Percentiles rank a stretch among this genome's conserved stretches.
Evolutionary conservation across 805 yeast genomes (phyloP).

Genomic region (Candida orba): DNA sequence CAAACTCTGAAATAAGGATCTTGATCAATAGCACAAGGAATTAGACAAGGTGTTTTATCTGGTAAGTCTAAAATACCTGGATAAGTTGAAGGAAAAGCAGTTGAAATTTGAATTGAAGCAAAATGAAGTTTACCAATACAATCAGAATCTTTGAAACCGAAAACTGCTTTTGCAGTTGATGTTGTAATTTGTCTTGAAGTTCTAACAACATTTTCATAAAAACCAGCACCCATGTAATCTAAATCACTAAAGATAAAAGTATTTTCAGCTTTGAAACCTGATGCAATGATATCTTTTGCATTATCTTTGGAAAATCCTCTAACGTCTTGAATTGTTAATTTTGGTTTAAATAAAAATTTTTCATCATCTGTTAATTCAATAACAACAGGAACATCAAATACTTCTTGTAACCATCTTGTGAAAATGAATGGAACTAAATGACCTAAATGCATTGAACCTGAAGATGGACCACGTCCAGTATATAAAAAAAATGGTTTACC

Average conservation of each 20-base stretch:
- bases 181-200: constrained; percentile 92
- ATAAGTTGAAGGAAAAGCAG: constrained; percentile 93
- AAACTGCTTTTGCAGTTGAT: constrained; percentile 94
- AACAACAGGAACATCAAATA: constrained; percentile 91
- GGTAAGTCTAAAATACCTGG: constrained; percentile 87
- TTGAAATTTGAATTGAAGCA: constrained; percentile 92
- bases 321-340: constrained; percentile 83
- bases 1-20: constrained; percentile 97
- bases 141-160: constrained; percentile 92
- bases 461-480: constrained; percentile 96
- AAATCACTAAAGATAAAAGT: constrained; percentile 93
- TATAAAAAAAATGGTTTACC: constrained; percentile 93
- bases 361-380: constrained; percentile 96
- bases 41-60: constrained; percentile 87
- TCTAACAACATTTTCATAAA: constrained; percentile 90
- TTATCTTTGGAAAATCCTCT: constrained; percentile 73
- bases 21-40: constrained; percentile 99
- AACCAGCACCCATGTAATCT: constrained; percentile 86
- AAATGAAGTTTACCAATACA: constrained; percentile 92
- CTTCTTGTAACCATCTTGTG: constrained; percentile 98
- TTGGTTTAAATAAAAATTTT: constrained; percentile 89
- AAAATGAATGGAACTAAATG: constrained; percentile 93
- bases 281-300: constrained; percentile 87
- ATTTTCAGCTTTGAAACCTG: constrained; percentile 90
- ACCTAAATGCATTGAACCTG: constrained; percentile 92